Conservation (phyloP, 805 yeast species). For the Suhomyces sp. region DNA sequence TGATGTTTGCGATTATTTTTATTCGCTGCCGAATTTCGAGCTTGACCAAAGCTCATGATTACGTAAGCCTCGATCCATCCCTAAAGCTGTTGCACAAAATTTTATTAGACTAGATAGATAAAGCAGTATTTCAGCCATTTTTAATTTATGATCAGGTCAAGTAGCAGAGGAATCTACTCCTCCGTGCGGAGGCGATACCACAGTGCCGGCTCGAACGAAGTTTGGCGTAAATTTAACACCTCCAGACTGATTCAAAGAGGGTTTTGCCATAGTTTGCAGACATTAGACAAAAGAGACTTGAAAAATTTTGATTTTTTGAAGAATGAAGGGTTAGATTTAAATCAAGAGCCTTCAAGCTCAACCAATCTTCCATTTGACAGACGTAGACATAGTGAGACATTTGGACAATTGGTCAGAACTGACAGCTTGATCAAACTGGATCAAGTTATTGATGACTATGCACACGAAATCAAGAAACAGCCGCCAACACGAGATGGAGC, state of each 20-base stretch:
- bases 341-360: background rate
- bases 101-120: background rate
- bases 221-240: background rate
- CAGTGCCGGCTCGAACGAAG: background rate
- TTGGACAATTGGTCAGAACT: conserved; percentile 25
- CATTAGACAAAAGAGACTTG: background rate
- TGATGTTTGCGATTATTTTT: background rate
- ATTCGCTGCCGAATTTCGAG: background rate
- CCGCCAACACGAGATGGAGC: conserved; percentile 1
- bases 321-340: background rate
- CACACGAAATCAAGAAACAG: background rate
- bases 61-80: background rate
- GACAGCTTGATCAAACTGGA: conserved; percentile 12
- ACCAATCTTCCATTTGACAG: conserved; percentile 15
- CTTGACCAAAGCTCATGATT: background rate
- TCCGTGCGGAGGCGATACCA: conserved; percentile 1
- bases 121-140: background rate
- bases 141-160: background rate
- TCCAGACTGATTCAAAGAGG: background rate
- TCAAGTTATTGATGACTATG: conserved; percentile 4
- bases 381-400: conserved; percentile 21
- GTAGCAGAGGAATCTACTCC: background rate
- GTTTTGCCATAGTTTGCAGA: background rate
- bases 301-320: conserved; percentile 1
- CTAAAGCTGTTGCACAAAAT: background rate